phyloP scores from a whole-genome alignment of 345 rosid species.

The Gossypium arboreum region DNA sequence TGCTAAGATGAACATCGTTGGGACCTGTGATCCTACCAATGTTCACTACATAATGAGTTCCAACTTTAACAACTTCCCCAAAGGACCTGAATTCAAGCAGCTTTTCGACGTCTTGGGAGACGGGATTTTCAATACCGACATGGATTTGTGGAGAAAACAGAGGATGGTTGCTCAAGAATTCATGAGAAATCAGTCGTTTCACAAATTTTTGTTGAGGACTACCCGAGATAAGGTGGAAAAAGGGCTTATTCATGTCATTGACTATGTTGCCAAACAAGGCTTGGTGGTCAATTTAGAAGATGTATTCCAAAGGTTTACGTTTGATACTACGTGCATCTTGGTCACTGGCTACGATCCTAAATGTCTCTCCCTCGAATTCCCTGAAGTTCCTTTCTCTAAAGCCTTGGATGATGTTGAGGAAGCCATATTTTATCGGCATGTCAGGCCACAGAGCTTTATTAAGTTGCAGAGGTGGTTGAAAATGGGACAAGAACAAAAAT shows the following conservation, averaged over 20 bases:
- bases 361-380: constrained; percentile 33
- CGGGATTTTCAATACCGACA: constrained; percentile 25
- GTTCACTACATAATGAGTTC: constrained; percentile 52
- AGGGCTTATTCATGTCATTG: constrained; percentile 43
- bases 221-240: constrained; percentile 34
- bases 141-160: constrained; percentile 41
- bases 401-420: constrained; percentile 46
- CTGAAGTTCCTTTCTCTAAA: constrained; percentile 16
- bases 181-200: constrained; percentile 30
- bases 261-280: constrained; percentile 28
- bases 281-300: constrained; percentile 38
- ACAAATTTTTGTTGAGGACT: constrained; percentile 20
- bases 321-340: constrained; percentile 35
- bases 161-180: constrained; percentile 35
- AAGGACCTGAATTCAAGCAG: too few relatives aligned
- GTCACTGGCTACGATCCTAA: constrained; percentile 43
- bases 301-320: constrained; percentile 43
- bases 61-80: constrained; percentile 25
- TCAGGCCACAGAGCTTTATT: constrained; percentile 34
- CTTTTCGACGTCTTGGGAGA: too few relatives aligned
- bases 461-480: constrained; percentile 19
- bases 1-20: constrained; percentile 22
- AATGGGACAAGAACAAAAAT: constrained; percentile 38
- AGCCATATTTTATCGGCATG: constrained; percentile 42
- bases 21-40: constrained; percentile 52